These are phyloP conservation scores for Zygotorulaspora mrakii DNA, from an alignment of 1,139 yeast species.

Conservation along the genomic window DNA sequence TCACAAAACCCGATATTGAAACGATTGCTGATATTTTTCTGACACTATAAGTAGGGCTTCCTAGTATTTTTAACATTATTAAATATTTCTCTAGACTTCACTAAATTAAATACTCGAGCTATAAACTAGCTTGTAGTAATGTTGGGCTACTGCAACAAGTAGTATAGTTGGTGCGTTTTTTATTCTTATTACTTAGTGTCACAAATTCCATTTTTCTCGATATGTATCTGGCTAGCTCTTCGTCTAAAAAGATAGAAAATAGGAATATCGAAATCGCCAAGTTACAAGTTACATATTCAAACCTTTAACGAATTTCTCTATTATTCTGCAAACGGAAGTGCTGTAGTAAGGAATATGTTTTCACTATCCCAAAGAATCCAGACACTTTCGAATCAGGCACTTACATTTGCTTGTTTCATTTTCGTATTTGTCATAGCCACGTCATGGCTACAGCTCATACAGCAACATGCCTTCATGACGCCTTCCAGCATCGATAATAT, in stretches of 20 bases:
- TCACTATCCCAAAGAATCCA: constrained; percentile 49
- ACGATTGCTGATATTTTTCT: constrained; percentile 47
- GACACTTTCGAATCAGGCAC: constrained; percentile 51
- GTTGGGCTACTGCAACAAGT: neutral
- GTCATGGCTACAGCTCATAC: constrained; percentile 49
- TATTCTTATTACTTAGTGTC: no score
- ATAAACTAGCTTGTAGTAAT: no score
- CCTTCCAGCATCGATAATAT: constrained; percentile 44
- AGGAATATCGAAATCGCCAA: no score
- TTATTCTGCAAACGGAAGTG: no score
- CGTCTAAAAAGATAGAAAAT: no score
- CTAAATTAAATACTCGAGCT: no score
- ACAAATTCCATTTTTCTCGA: constrained; percentile 7
- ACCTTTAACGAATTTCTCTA: no score
- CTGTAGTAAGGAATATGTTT: no score
- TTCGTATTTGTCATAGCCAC: constrained; percentile 46
- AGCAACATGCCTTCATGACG: constrained; percentile 44
- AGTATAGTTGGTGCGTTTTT: no score
- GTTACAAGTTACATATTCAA: no score
- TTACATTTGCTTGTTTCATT: constrained; percentile 50
- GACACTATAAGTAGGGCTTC: constrained; percentile 37
- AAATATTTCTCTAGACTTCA: no score
- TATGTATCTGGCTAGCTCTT: no score
- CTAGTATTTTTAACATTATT: neutral
- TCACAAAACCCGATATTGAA: constrained; percentile 55